phyloP scores from a whole-genome alignment of 2,329 filamentous ascomycete species.

The Xylaria sp. region DNA sequence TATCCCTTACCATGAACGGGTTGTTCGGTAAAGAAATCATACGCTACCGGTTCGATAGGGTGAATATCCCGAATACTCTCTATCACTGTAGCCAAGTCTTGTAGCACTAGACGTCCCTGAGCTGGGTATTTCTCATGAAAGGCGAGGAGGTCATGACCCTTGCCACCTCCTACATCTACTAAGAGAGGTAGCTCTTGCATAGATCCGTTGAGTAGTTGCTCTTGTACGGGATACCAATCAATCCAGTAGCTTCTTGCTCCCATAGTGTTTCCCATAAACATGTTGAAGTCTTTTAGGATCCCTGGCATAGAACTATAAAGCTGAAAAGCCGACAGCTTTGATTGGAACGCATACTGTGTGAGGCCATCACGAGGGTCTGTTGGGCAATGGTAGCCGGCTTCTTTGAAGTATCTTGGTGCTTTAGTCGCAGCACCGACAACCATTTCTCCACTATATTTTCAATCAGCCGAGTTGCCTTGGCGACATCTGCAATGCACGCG shows the following conservation, averaged over 20 bases:
- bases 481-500: too few species aligned
- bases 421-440: constrained; percentile 37
- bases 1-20: constrained; percentile 37
- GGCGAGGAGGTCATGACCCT: constrained; percentile 46
- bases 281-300: constrained; percentile 43
- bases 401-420: constrained; percentile 42
- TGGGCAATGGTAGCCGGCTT: constrained; percentile 43
- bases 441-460: constrained; percentile 37
- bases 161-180: constrained; percentile 48
- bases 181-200: constrained; percentile 39
- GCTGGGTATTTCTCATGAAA: constrained; percentile 43
- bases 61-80: constrained; percentile 38
- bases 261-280: constrained; percentile 47
- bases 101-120: constrained; percentile 43
- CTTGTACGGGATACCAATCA: constrained; percentile 46
- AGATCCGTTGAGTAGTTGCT: constrained; percentile 44
- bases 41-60: constrained; percentile 43
- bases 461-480: background rate
- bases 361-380: constrained; percentile 42
- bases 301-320: constrained; percentile 39
- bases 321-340: constrained; percentile 43
- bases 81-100: constrained; percentile 44
- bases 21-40: too few species aligned
- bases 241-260: constrained; percentile 43
- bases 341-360: constrained; percentile 46